phyloP scores from a whole-genome alignment of 106 monocot genomes.

The Allium fistulosum region DNA sequence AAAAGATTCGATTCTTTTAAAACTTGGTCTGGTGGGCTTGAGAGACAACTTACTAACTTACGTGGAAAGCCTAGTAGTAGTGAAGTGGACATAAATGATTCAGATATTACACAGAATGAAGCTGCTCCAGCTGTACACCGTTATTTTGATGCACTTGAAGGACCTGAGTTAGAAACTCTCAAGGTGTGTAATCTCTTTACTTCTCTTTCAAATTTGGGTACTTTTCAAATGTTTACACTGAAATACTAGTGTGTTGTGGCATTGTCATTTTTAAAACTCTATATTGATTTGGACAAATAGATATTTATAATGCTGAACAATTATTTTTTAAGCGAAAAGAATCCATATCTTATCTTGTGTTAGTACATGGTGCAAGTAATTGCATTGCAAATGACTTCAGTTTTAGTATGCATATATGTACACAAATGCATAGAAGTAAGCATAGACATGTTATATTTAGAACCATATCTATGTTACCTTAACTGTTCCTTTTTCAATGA shows the following conservation, averaged over 20 bases:
- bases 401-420: too few relatives aligned
- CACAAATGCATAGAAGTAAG: too few relatives aligned
- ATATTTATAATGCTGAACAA: too few relatives aligned
- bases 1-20: slow-evolving; percentile 38
- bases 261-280: too few relatives aligned
- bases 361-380: too few relatives aligned
- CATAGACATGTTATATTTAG: too few relatives aligned
- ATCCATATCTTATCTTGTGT: too few relatives aligned
- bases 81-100: slow-evolving; percentile 4
- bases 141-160: slow-evolving; percentile 61
- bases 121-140: slow-evolving; percentile 36
- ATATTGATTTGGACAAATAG: too few relatives aligned
- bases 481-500: background rate
- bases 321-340: too few relatives aligned
- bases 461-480: background rate
- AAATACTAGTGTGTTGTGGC: too few relatives aligned
- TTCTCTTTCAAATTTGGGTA: background rate
- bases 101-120: slow-evolving; percentile 13
- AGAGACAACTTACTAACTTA: slow-evolving; percentile 27
- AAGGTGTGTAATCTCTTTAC: slow-evolving; percentile 17
- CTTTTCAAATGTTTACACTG: too few relatives aligned
- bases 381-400: too few relatives aligned
- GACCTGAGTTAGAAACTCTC: slow-evolving; percentile 59
- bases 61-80: slow-evolving; percentile 24
- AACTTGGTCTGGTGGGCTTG: slow-evolving; percentile 41